A percentile compares a stretch with the other conserved stretches of the same genome.
Conservation (phyloP, 306 rosid species). For the Acacia crassicarpa region DNA sequence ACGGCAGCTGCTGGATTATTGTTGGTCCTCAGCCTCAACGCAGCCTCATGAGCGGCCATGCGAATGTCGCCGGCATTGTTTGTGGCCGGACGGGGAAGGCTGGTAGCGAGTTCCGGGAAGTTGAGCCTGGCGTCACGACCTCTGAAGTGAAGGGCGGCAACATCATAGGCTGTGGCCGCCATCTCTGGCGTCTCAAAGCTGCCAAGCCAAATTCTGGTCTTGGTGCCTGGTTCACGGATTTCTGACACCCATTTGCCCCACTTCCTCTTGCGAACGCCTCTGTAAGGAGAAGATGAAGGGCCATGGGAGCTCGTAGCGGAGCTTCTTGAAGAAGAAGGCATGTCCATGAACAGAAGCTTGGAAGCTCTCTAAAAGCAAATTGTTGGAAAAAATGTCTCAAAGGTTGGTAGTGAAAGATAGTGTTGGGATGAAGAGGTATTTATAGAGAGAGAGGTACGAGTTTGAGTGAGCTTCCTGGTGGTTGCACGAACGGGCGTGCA, state of each 20-base stretch:
- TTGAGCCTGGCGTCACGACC: constrained; percentile 71
- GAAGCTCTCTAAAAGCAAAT: background rate
- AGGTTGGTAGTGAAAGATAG: constrained; percentile 22
- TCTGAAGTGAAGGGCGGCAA: constrained; percentile 71
- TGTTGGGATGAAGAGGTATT: constrained; percentile 38
- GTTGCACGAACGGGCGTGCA: constrained; percentile 36
- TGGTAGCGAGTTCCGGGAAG: constrained; percentile 59
- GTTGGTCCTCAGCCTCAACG: constrained; percentile 42
- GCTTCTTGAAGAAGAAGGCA: constrained; percentile 29
- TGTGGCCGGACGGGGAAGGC: constrained; percentile 65
- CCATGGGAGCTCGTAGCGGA: constrained; percentile 33
- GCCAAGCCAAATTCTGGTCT: constrained; percentile 86
- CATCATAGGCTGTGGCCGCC: constrained; percentile 93
- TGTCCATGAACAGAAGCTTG: constrained; percentile 30
- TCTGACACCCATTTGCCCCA: constrained; percentile 99
- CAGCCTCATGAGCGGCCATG: constrained; percentile 85
- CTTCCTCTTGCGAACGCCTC: constrained; percentile 94
- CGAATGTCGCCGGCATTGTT: constrained; percentile 71
- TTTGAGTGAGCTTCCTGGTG: constrained; percentile 52
- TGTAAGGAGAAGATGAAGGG: constrained; percentile 57
- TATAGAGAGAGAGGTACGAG: constrained; percentile 39
- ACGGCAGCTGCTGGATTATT: background rate
- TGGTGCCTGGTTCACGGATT: constrained; percentile 86
- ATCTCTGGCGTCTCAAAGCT: constrained; percentile 81
- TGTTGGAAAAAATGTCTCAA: background rate